phyloP scores from a whole-genome alignment of 1,284 basidiomycete species.

The Tylopilus sp. region DNA sequence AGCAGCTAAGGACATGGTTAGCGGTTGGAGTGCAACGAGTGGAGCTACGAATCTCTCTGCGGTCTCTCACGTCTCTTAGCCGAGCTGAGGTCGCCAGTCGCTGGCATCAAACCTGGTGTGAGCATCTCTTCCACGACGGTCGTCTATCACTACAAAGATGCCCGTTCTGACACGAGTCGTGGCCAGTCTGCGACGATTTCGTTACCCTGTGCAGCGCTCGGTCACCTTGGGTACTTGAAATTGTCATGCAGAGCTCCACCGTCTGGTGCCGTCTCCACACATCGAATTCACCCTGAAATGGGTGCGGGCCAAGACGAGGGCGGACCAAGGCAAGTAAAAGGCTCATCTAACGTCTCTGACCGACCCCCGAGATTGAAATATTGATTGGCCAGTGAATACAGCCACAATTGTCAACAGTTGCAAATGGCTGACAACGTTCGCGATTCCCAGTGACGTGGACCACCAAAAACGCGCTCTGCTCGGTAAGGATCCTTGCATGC shows the following conservation, averaged over 20 bases:
- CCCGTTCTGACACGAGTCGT: not conserved
- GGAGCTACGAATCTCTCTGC: not conserved
- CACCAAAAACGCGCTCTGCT: too few relatives aligned
- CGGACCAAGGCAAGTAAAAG: not conserved
- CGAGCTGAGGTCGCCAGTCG: not conserved
- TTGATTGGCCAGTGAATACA: not conserved
- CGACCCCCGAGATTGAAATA: not conserved
- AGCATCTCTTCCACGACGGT: not conserved
- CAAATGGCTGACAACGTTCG: not conserved
- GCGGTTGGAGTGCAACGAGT: not conserved
- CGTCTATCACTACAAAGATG: not conserved
- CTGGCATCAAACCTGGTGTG: not conserved
- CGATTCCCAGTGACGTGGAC: too few relatives aligned
- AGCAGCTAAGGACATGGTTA: constrained; percentile 16
- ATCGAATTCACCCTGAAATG: not conserved
- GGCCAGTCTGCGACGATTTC: not conserved
- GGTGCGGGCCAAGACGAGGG: not conserved
- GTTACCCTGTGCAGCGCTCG: too few relatives aligned
- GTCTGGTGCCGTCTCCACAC: not conserved
- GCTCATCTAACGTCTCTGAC: not conserved
- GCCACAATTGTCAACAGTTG: not conserved
- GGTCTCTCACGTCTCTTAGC: constrained; percentile 6
- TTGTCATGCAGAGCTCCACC: not conserved
- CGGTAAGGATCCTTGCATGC: not conserved
- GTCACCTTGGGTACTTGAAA: not conserved